Base-by-base conservation (phyloP, 495 filamentous ascomycete genomes). In the Neurospora sp. region DNA sequence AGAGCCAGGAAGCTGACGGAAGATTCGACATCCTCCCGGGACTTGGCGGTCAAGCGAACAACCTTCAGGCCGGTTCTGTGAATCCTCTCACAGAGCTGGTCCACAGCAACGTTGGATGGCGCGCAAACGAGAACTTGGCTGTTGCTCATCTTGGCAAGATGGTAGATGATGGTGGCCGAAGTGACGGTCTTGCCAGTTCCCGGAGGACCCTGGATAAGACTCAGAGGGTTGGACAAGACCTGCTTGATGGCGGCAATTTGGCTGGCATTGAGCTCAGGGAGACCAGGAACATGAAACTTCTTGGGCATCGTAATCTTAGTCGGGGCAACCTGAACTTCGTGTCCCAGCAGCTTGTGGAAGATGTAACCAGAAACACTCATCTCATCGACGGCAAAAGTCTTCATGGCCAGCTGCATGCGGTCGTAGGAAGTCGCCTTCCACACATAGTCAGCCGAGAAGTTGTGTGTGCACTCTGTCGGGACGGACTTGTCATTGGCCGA, bases 371-470 rank as follows among this genome's bases (percentile, higher is more conserved):
- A 98, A 70, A 99, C 94, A 78, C 94, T 98, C 91, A 96, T 93
- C 78, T 99, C 96, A 75, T 99, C 96, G 69, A 99, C 90, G 31
- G 96, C 96, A 78, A 99, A 99, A 0, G 93, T 98, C 87, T 98
- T 98, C 96, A 99, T 98, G 42, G 96, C 96, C 74, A 93, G 89
- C 80, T 99, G 96, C 96, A 99, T 99, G 73, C 96, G 94, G 79
- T 99, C 96, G 78, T 98, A 99, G 0, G 94, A 97, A 1, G 96
- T 99, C 27, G 96, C 96, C 78, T 99, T 99, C 96, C 96, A 99
- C 39, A 99, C 96, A 79, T 99, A 99, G 81, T 99, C 96, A 73
- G 94, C 96, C 42, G 92, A 97, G 81, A 98, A 99, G 78, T 97
- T 96, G 81, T 97, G 94, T 1, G 96, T 98, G 84, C 96, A 98